These are phyloP conservation scores for Sporisorium iseilematis-ciliati DNA, from an alignment of 1,284 basidiomycete genomes.

Conservation along the genomic window DNA sequence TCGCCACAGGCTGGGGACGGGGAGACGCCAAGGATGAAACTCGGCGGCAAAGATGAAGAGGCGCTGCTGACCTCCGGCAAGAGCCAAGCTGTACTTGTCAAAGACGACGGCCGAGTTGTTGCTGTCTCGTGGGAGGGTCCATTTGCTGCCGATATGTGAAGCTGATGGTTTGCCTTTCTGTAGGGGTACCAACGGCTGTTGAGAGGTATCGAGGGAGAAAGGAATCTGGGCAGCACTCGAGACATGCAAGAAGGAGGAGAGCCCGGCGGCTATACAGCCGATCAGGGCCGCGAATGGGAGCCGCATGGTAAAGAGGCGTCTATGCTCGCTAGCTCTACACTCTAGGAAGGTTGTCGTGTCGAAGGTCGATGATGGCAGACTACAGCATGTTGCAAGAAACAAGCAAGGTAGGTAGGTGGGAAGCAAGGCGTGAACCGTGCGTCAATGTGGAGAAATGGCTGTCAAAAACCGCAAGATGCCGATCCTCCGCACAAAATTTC, in stretches of 20 bases:
- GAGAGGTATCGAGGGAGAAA: slow-evolving; percentile 8
- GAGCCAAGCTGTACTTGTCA: slow-evolving; percentile 48
- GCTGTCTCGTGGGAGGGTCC: slow-evolving; percentile 33
- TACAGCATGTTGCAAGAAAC: not conserved
- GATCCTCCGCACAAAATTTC: not conserved
- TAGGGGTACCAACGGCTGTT: not conserved
- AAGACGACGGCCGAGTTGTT: slow-evolving; percentile 46
- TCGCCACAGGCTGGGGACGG: slow-evolving; percentile 82
- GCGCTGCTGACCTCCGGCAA: slow-evolving; percentile 35
- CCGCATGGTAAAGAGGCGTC: slow-evolving; percentile 11
- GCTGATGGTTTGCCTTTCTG: not conserved
- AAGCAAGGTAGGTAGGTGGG: not conserved
- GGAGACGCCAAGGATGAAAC: slow-evolving; percentile 84
- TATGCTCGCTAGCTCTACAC: not conserved
- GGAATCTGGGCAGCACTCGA: slow-evolving; percentile 24
- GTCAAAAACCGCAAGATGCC: slow-evolving; percentile 7
- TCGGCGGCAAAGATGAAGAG: slow-evolving; percentile 71
- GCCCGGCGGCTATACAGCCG: slow-evolving; percentile 16
- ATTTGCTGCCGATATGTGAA: slow-evolving; percentile 6
- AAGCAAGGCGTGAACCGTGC: slow-evolving; percentile 26
- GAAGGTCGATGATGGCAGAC: too few relatives aligned
- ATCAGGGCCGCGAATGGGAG: slow-evolving; percentile 7
- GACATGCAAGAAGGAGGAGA: slow-evolving; percentile 6
- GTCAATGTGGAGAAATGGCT: slow-evolving; percentile 13
- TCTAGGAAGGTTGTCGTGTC: too few relatives aligned